Conservation (phyloP, 345 rosid species). For the Leavenworthia alabamica region DNA sequence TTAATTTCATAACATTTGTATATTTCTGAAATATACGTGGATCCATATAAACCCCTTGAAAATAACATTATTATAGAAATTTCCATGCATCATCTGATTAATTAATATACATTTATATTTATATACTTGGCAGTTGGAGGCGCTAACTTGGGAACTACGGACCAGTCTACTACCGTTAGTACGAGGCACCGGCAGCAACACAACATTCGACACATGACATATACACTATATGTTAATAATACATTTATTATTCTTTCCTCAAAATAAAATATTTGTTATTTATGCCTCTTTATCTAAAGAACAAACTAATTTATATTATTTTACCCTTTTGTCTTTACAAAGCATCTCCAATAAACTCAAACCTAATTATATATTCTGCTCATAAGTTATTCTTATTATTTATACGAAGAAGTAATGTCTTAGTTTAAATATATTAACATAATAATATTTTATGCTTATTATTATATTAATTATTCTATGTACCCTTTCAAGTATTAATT, state of each 20-base stretch:
- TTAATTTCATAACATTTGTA: neutral
- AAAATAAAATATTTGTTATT: neutral
- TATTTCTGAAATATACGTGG: neutral
- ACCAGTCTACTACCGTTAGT: neutral
- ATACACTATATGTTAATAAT: neutral
- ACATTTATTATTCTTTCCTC: neutral
- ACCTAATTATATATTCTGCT: neutral
- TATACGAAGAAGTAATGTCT: neutral
- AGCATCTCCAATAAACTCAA: neutral
- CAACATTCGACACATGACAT: neutral
- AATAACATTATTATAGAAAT: neutral
- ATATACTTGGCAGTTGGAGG: neutral
- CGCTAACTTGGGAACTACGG: neutral
- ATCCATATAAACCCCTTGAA: neutral
- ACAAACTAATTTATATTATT: too few relatives aligned
- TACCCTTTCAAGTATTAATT: neutral
- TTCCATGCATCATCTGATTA: neutral
- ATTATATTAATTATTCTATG: neutral
- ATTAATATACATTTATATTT: neutral
- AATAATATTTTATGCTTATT: neutral
- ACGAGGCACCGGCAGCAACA: neutral
- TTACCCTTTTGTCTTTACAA: neutral
- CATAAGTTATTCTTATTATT: neutral
- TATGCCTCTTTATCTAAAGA: neutral
- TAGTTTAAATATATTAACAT: neutral